phyloP scores from a whole-genome alignment of 768 basidiomycete species.

The Roridomyces roridus region DNA sequence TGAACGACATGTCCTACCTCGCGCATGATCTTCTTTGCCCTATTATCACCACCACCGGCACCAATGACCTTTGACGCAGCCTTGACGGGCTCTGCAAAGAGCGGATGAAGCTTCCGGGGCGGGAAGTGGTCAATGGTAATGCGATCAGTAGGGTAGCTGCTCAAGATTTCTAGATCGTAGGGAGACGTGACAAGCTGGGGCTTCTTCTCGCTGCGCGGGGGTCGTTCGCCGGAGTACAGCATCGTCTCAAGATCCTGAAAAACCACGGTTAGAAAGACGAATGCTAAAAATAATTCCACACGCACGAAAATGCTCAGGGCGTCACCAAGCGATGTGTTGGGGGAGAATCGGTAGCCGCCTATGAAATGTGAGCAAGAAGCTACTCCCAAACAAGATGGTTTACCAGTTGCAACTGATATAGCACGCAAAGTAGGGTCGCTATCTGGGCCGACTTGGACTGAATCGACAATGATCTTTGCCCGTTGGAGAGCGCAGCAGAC shows the following conservation, averaged over 20 bases:
- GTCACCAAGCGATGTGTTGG: slow-evolving; percentile 33
- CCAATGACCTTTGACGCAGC: slow-evolving; percentile 15
- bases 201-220: slow-evolving; percentile 10
- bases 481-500: slow-evolving; percentile 28
- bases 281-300: background rate
- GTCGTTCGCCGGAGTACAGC: slow-evolving; percentile 33
- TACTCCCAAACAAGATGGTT: background rate
- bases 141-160: slow-evolving; percentile 25
- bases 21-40: slow-evolving; percentile 33
- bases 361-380: background rate
- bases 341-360: slow-evolving; percentile 38
- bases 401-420: slow-evolving; percentile 36
- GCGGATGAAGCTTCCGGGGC: slow-evolving; percentile 28
- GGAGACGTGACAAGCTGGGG: background rate
- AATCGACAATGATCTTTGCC: slow-evolving; percentile 31
- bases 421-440: slow-evolving; percentile 27
- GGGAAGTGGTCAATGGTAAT: slow-evolving; percentile 34
- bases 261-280: background rate
- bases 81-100: slow-evolving; percentile 26
- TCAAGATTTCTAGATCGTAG: slow-evolving; percentile 12
- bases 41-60: slow-evolving; percentile 19
- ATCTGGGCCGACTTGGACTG: slow-evolving; percentile 32
- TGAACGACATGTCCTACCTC: slow-evolving; percentile 25
- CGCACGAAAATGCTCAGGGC: slow-evolving; percentile 36
- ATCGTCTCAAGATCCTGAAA: slow-evolving; percentile 37